Evolutionary conservation across 208 protist genomes (phyloP), one percentile per base, ranked within the genome.

Genomic region (Balamuthia mandrillaris): DNA sequence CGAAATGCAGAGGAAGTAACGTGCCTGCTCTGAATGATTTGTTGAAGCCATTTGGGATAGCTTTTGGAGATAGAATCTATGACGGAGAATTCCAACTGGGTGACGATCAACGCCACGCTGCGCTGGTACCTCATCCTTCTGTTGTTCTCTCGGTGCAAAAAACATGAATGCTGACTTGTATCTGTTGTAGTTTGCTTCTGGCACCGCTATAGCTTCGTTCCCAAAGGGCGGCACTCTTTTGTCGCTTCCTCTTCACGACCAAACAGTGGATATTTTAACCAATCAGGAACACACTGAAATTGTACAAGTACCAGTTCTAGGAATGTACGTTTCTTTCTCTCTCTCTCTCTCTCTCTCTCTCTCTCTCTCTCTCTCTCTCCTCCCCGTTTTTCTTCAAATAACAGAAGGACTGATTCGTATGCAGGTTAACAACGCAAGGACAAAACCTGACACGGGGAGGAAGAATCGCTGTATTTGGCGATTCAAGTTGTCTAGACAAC

Each of bases 1-100:
- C 3, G 9, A 47, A 51, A 33, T 18, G 21, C 21, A 37, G 54
- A 16, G 29, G n/a, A 68, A 21, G 33, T 47, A 97, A 97, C 84
- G 81, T 97, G 14, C 95, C 95, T 0, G 93, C 94, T 0, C 42
- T 97, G n/a, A 97, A 97, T 86, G 91, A 92, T 21, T 86, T 97
- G 9, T 86, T 97, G 27, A 65, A 21, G 16, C 82, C 70, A 12
- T 95, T 94, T 82, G 90, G 89, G 44, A 91, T 97, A 16, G 89
- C 60, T 12, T 90, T 97, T 52, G 86, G 86, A 9, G 82, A 87
- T 61, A 63, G 35, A 10, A 86, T 94, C 29, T 88, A 87, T 21
- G 58, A 87, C 31, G 92, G 92, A 1, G 42, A 81, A 24, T n/a
- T 91, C 49, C 3, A 37, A 10, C 84, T 86, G 1, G 60, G 39